phyloP scores from a whole-genome alignment of 106 monocot genomes.

The Agapanthus africanus region DNA sequence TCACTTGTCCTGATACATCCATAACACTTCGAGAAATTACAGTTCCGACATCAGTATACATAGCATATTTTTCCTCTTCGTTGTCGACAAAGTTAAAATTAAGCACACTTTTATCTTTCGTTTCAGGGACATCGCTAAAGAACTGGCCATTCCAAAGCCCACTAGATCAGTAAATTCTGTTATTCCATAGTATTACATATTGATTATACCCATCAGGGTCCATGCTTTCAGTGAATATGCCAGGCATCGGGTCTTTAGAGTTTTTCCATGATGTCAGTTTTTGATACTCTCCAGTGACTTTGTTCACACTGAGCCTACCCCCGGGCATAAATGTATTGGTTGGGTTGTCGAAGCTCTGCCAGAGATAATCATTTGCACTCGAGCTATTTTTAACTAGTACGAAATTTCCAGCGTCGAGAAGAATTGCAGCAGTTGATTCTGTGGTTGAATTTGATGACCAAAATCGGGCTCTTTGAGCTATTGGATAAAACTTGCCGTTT shows the following conservation, averaged over 20 bases:
- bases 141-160: not conserved
- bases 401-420: conserved; percentile 9
- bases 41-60: not conserved
- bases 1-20: not conserved
- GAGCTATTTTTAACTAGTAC: not conserved
- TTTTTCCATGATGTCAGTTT: conserved; percentile 45
- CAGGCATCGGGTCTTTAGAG: conserved; percentile 31
- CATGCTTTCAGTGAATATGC: conserved; percentile 21
- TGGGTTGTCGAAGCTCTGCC: conserved; percentile 9
- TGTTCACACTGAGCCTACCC: not conserved
- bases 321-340: conserved; percentile 4
- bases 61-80: not conserved
- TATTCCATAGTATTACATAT: not conserved
- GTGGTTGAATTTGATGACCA: conserved; percentile 15
- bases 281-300: conserved; percentile 15
- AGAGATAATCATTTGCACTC: not conserved
- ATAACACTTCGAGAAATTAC: not conserved
- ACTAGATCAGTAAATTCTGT: conserved; percentile 11
- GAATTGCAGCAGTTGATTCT: not conserved
- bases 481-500: conserved; percentile 6
- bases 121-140: not conserved
- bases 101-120: conserved; percentile 8
- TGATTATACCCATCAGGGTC: conserved; percentile 29
- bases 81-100: not conserved
- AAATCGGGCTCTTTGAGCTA: conserved; percentile 16